Evolutionary conservation across 176 grass and related monocot species (phyloP).

Genomic region (Pontederia paniculata): DNA sequence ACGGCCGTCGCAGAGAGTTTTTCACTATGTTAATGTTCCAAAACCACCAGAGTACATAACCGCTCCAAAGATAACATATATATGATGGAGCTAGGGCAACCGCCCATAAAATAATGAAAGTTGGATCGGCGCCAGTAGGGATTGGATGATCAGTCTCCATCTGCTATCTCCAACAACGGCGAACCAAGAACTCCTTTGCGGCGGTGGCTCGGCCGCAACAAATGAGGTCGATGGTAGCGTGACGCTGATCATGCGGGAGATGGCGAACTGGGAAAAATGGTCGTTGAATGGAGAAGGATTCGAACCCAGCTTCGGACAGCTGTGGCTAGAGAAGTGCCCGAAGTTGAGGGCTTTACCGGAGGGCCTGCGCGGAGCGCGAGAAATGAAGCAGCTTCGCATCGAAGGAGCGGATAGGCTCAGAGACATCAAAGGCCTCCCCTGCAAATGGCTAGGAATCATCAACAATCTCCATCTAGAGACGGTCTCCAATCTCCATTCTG

Average conservation of each 20-base stretch:
- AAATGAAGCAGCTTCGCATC: not conserved
- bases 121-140: too few relatives aligned
- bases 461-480: conserved; percentile 3
- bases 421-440: conserved; percentile 8
- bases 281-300: conserved; percentile 19
- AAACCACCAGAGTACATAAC: too few relatives aligned
- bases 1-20: too few relatives aligned
- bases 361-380: conserved; percentile 18
- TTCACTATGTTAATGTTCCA: too few relatives aligned
- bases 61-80: too few relatives aligned
- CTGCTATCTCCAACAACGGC: too few relatives aligned
- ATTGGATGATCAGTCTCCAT: too few relatives aligned
- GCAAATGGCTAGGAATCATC: not conserved
- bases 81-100: too few relatives aligned
- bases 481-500: conserved; percentile 18
- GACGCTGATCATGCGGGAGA: conserved; percentile 40
- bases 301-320: conserved; percentile 35
- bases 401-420: not conserved
- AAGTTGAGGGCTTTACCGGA: conserved; percentile 33
- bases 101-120: too few relatives aligned
- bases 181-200: conserved; percentile 18
- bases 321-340: conserved; percentile 55
- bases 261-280: conserved; percentile 44
- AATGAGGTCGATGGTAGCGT: conserved; percentile 18
- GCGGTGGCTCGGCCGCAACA: conserved; percentile 29